Evolutionary conservation across 1,284 basidiomycete genomes (phyloP).

Genomic region (Rhodotorula sp.): DNA sequence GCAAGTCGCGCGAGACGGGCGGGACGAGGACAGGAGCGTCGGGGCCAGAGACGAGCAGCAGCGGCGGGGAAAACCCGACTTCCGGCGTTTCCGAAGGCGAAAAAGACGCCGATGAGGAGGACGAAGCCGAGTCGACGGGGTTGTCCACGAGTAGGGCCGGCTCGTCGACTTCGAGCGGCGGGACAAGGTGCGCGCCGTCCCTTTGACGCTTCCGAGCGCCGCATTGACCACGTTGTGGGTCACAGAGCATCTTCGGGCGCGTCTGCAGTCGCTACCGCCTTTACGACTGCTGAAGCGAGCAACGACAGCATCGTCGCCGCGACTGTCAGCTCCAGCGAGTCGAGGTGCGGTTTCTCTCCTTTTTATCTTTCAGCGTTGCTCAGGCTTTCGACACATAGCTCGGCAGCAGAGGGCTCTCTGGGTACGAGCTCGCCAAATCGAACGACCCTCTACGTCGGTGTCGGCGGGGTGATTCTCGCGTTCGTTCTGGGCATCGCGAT

Average conservation of each 20-base stretch:
- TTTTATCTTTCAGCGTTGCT: background rate
- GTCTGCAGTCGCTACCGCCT: background rate
- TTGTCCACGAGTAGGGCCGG: background rate
- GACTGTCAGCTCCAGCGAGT: background rate
- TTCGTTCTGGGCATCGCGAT: constrained; percentile 13
- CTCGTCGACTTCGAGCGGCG: too few relatives aligned
- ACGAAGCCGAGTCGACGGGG: background rate
- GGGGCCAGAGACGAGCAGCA: background rate
- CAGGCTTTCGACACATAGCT: background rate
- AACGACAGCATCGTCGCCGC: background rate
- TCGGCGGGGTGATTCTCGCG: constrained; percentile 18
- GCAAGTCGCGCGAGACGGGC: too few relatives aligned
- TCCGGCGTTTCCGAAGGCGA: too few relatives aligned
- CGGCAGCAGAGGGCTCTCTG: too few relatives aligned
- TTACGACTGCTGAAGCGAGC: background rate
- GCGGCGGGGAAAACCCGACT: background rate
- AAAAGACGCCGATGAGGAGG: background rate
- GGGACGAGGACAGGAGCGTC: background rate
- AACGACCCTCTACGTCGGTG: constrained; percentile 15
- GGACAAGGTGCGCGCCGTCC: background rate
- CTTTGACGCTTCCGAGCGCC: background rate
- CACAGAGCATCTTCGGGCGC: background rate
- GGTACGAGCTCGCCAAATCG: background rate
- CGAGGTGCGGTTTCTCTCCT: background rate
- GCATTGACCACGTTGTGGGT: too few relatives aligned